Conservation (phyloP, 176 grass and related monocot species). For the Bromus sterilis region DNA sequence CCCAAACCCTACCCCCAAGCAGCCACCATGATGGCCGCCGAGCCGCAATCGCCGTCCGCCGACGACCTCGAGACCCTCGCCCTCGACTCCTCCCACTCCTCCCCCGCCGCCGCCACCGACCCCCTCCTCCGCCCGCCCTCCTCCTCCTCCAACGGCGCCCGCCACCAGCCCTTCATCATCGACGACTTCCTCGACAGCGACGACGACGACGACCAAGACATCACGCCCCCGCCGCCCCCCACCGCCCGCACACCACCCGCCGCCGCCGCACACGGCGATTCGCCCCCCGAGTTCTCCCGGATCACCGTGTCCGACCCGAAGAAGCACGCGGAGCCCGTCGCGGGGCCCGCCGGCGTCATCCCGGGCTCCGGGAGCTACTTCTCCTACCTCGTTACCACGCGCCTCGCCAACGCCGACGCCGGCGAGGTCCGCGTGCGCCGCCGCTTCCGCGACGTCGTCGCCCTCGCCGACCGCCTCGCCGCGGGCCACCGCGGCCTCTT, state of each 20-base stretch:
- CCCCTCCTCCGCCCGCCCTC: slow-evolving; percentile 66
- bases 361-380: slow-evolving; percentile 73
- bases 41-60: slow-evolving; percentile 39
- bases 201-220: background rate
- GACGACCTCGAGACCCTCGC: slow-evolving; percentile 74
- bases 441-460: slow-evolving; percentile 75
- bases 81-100: slow-evolving; percentile 40
- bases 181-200: slow-evolving; percentile 31
- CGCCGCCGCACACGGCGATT: background rate
- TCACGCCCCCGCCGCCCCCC: background rate
- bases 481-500: slow-evolving; percentile 60
- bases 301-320: slow-evolving; percentile 88
- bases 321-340: slow-evolving; percentile 60
- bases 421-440: slow-evolving; percentile 54
- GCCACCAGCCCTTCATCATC: slow-evolving; percentile 35
- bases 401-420: background rate
- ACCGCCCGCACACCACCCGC: background rate
- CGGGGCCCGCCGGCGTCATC: slow-evolving; percentile 26
- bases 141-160: background rate
- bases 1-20: background rate
- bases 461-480: slow-evolving; percentile 59
- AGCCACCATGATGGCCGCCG: slow-evolving; percentile 63
- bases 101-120: slow-evolving; percentile 39
- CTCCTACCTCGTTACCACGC: slow-evolving; percentile 66
- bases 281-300: slow-evolving; percentile 24